phyloP scores from a whole-genome alignment of 495 filamentous ascomycete genomes.

The Amniculicola lignicola region DNA sequence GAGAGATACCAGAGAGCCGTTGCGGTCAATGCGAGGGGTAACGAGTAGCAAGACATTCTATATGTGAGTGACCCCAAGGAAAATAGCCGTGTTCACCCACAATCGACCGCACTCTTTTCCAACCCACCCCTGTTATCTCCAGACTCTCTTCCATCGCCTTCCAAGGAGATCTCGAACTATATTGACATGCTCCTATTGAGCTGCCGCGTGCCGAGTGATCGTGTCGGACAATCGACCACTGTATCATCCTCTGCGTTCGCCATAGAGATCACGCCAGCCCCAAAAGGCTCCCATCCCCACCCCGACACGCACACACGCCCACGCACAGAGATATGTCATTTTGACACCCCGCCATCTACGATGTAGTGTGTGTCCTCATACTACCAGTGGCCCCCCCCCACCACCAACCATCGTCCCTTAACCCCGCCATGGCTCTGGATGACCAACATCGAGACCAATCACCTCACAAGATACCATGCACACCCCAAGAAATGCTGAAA shows the following conservation, averaged over 20 bases:
- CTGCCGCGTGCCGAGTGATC: too few relatives aligned
- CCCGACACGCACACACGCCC: background rate
- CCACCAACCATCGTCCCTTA: constrained; percentile 9
- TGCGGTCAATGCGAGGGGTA: constrained; percentile 4
- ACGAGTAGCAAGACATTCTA: background rate
- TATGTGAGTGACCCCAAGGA: too few relatives aligned
- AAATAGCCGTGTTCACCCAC: too few relatives aligned
- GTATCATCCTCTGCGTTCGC: too few relatives aligned
- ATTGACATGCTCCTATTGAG: too few relatives aligned
- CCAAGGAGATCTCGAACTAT: too few relatives aligned
- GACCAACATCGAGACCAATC: constrained; percentile 18
- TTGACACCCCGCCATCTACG: constrained; percentile 12
- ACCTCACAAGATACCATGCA: background rate
- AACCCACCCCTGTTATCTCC: too few relatives aligned
- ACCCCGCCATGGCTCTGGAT: constrained; percentile 17
- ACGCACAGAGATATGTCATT: too few relatives aligned
- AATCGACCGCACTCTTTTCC: too few relatives aligned
- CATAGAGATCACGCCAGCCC: too few relatives aligned
- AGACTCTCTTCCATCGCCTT: too few relatives aligned
- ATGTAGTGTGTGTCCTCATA: constrained; percentile 1
- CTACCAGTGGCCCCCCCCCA: background rate
- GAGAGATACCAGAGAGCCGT: constrained; percentile 7
- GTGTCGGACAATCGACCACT: too few relatives aligned
- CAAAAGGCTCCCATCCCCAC: background rate
- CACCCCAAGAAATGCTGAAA: constrained; percentile 17